A percentile compares a stretch with the other conserved stretches of the same genome.
Evolutionary conservation across 805 yeast species (phyloP).

Genomic region (Candida ascalaphidarum): DNA sequence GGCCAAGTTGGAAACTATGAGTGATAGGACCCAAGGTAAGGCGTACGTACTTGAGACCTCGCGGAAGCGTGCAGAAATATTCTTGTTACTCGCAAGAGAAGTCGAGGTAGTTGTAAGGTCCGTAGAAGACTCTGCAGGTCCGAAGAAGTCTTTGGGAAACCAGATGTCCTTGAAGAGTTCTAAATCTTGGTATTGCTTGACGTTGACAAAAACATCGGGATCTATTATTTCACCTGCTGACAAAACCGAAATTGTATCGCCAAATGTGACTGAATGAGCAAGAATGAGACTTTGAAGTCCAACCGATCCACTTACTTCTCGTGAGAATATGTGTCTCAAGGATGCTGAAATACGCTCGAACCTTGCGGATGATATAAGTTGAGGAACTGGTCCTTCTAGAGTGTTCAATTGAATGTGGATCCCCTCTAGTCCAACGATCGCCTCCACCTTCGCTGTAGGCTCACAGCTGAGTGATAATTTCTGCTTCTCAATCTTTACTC

Average conservation of each 20-base stretch:
- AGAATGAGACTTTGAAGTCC: slow-evolving; percentile 36
- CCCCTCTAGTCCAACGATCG: slow-evolving; percentile 66
- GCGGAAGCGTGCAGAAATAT: slow-evolving; percentile 39
- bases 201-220: slow-evolving; percentile 55
- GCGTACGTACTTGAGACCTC: slow-evolving; percentile 56
- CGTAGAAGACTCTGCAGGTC: too few relatives aligned
- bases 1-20: slow-evolving; percentile 43
- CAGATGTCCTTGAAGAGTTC: slow-evolving; percentile 78
- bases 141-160: slow-evolving; percentile 53
- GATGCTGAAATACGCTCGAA: slow-evolving; percentile 58
- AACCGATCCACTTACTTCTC: slow-evolving; percentile 78
- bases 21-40: slow-evolving; percentile 65
- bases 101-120: neutral
- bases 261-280: slow-evolving; percentile 39
- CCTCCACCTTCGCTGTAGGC: slow-evolving; percentile 89
- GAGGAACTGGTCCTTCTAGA: slow-evolving; percentile 27
- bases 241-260: slow-evolving; percentile 30
- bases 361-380: slow-evolving; percentile 35
- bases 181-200: slow-evolving; percentile 82
- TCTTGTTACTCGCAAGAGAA: slow-evolving; percentile 19
- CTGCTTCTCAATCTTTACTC: slow-evolving; percentile 64
- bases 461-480: slow-evolving; percentile 76
- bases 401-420: slow-evolving; percentile 53
- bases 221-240: slow-evolving; percentile 47
- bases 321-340: slow-evolving; percentile 82